A percentile compares a stretch with the other conserved stretches of the same genome.
Evolutionary conservation across 441 rosid species (phyloP).

Genomic region (Adansonia madagascariensis): DNA sequence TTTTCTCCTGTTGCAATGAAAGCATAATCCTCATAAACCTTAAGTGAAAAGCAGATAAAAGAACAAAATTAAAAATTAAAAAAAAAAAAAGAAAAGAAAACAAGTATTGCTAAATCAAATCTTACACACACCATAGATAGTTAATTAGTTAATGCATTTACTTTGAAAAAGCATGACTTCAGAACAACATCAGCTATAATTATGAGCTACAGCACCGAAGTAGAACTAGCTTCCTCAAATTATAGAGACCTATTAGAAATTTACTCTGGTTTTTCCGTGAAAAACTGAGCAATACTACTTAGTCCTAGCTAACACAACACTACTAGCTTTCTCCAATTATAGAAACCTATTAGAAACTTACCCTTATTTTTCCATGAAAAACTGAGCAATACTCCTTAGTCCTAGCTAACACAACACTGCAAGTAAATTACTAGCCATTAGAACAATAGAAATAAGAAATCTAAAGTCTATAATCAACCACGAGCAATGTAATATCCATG

Average conservation of each 20-base stretch:
- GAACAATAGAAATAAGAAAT: background rate
- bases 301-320: slow-evolving; percentile 83
- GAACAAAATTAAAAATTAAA: too few relatives aligned
- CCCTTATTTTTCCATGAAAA: slow-evolving; percentile 66
- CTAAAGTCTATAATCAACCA: slow-evolving; percentile 11
- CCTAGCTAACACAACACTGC: slow-evolving; percentile 84
- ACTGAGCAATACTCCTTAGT: slow-evolving; percentile 76
- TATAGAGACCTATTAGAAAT: slow-evolving; percentile 26
- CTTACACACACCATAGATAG: background rate
- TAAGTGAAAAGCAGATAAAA: too few relatives aligned
- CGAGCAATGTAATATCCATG: background rate
- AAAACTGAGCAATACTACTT: slow-evolving; percentile 80
- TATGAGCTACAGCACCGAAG: background rate
- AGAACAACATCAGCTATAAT: background rate
- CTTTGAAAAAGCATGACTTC: background rate
- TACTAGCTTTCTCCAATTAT: slow-evolving; percentile 26
- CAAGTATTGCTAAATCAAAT: too few relatives aligned
- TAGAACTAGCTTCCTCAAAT: slow-evolving; percentile 2
- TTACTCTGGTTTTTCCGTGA: slow-evolving; percentile 74
- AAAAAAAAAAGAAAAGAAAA: too few relatives aligned
- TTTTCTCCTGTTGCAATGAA: slow-evolving; percentile 51
- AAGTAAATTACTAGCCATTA: slow-evolving; percentile 30
- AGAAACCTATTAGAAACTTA: too few relatives aligned
- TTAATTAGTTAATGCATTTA: background rate
- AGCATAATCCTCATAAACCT: too few relatives aligned